These are phyloP conservation scores for Psidium friedrichsthalianum DNA, from an alignment of 345 rosid genomes.

Conservation along the genomic window DNA sequence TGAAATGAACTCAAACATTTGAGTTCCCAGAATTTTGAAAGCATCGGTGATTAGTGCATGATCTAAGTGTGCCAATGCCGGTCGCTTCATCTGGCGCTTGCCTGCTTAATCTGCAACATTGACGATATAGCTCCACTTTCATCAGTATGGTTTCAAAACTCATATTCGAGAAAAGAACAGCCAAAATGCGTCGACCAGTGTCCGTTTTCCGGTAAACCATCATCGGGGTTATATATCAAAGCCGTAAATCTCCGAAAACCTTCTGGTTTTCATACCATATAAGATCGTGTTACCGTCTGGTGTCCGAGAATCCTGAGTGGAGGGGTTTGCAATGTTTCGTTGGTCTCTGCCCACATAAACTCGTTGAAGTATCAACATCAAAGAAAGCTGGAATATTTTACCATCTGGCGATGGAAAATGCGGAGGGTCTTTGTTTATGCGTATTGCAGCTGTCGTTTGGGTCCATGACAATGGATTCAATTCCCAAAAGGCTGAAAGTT, in stretches of 20 bases:
- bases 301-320: neutral
- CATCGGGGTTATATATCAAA: neutral
- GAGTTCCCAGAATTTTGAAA: neutral
- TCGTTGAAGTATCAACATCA: neutral
- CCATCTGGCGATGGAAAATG: neutral
- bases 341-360: neutral
- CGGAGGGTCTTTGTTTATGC: neutral
- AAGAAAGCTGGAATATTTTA: neutral
- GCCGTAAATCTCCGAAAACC: neutral
- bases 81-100: neutral
- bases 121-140: neutral
- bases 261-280: neutral
- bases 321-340: neutral
- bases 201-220: neutral
- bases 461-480: neutral
- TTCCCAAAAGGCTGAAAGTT: neutral
- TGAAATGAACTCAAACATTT: neutral
- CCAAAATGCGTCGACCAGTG: neutral
- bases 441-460: too few species aligned
- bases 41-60: neutral
- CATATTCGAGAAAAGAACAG: neutral
- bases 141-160: neutral
- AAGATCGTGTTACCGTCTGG: neutral
- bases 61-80: neutral
- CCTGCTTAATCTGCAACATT: neutral